A percentile compares a stretch with the other conserved stretches of the same genome.
These are phyloP conservation scores for Strigomonas oncopelti DNA, from an alignment of 208 protist genomes.

Conservation along the genomic window DNA sequence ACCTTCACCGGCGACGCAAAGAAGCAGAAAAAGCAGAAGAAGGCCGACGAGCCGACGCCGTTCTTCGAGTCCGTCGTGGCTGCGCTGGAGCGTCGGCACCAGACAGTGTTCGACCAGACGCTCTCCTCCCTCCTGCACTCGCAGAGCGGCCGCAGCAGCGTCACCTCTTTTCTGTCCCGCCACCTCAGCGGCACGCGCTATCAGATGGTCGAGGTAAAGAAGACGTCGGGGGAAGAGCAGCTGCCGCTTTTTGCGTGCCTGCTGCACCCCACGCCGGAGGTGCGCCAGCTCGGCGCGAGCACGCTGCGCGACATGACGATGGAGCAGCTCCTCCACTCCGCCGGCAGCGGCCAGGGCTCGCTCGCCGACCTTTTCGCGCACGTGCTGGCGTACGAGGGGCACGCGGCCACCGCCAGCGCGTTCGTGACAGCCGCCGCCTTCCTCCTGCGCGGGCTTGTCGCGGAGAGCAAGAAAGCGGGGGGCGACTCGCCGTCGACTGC, in stretches of 20 bases:
- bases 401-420: slow-evolving; percentile 19
- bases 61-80: slow-evolving; percentile 34
- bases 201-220: slow-evolving; percentile 51
- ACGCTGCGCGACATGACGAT: slow-evolving; percentile 47
- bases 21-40: slow-evolving; percentile 8
- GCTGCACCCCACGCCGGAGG: slow-evolving; percentile 62
- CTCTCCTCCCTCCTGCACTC: slow-evolving; percentile 55
- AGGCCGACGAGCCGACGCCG: slow-evolving; percentile 8
- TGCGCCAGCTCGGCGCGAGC: slow-evolving; percentile 50
- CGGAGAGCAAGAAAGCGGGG: slow-evolving; percentile 2
- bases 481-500: not conserved
- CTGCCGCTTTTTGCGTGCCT: slow-evolving; percentile 82
- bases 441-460: slow-evolving; percentile 19
- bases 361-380: slow-evolving; percentile 54
- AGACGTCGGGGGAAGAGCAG: slow-evolving; percentile 21
- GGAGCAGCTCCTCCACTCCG: slow-evolving; percentile 29
- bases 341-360: slow-evolving; percentile 21
- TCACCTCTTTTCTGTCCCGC: slow-evolving; percentile 52
- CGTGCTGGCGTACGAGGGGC: slow-evolving; percentile 29
- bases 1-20: slow-evolving; percentile 1
- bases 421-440: slow-evolving; percentile 22
- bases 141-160: slow-evolving; percentile 23
- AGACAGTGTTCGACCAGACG: slow-evolving; percentile 59
- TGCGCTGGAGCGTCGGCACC: slow-evolving; percentile 66
- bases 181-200: slow-evolving; percentile 76